Conservation (phyloP, 2,329 filamentous ascomycete genomes). For the Microdochium paspali region DNA sequence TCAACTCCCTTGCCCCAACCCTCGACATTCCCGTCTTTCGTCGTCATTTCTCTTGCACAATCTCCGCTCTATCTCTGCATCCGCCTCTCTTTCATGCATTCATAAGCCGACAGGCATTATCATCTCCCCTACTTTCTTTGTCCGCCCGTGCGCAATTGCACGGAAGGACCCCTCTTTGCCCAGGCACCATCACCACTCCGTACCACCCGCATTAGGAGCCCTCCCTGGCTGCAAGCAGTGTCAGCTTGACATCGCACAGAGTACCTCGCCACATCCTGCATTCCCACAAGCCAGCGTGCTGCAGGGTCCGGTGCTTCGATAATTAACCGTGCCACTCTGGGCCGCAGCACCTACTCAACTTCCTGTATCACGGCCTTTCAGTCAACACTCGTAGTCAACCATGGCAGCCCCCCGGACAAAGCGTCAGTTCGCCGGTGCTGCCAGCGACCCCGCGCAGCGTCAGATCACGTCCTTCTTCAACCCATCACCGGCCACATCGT, state of each 20-base stretch:
- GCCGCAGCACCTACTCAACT: not conserved
- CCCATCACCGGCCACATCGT: slow-evolving; percentile 4
- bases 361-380: not conserved
- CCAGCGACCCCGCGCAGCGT: slow-evolving; percentile 47
- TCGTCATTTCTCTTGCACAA: not conserved
- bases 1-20: not conserved
- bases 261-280: no score
- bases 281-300: no score
- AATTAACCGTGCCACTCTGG: not conserved
- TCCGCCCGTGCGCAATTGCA: not conserved
- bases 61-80: not conserved
- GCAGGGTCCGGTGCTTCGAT: no score
- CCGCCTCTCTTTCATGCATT: not conserved
- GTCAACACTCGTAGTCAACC: slow-evolving; percentile 4
- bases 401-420: slow-evolving; percentile 50
- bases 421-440: slow-evolving; percentile 50
- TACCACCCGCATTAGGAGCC: not conserved
- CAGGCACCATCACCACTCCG: slow-evolving; percentile 4
- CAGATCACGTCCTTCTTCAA: slow-evolving; percentile 58
- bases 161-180: not conserved
- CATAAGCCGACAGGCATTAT: not conserved
- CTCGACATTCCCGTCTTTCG: not conserved
- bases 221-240: not conserved
- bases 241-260: not conserved
- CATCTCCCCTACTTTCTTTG: not conserved